Base-by-base conservation (phyloP, 2,329 filamentous ascomycete genomes). In the Alternaria sp. region DNA sequence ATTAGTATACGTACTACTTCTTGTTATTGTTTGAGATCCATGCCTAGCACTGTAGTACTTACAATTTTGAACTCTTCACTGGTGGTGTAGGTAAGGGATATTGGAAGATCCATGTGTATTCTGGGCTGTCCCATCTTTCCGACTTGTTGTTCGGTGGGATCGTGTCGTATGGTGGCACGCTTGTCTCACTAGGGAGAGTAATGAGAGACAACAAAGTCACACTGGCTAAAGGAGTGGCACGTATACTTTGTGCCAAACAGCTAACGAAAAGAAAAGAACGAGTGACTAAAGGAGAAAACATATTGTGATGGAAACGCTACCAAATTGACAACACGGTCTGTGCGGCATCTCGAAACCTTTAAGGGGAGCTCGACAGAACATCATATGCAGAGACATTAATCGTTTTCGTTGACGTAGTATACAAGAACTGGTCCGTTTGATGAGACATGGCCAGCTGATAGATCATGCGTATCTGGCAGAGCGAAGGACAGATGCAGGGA, bases 71-170 rank as follows among this genome's bases (percentile, higher is more conserved):
- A 39, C 76, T 58, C 61, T 82, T 82, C 3, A 80, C 58, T 0
- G 81, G 78, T 4, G 81, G 78, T 31, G 82, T 80, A 1, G 82
- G 81, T 2, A 84, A 73, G 7, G 81, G 74, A 13, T 75, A 73
- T 41, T 77, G 60, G 61, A 76, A 80, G 33, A 80, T 70, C 66
- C 73, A 74, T 49, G 66, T 67, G 62, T 80, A 80, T 28, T 72
- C 72, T 2, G 78, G 78, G 36, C 73, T 76, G 14, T 67, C 49
- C 73, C 73, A 76, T 28, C 45, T 50, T n/a, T 55, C 60, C 4
- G 60, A 57, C 14, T 31, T 24, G 5, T 49, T 42, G 17, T 63
- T 56, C 21, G 49, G 37, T 42, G 51, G 45, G 17, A 42, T 40
- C 6, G 33, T 48, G 36, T 51, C 51, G 17, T 64, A 57, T 23